Evolutionary conservation across 306 rosid genomes (phyloP), one percentile per base, ranked within the genome.

Genomic region (Gastrolobium bilobum): DNA sequence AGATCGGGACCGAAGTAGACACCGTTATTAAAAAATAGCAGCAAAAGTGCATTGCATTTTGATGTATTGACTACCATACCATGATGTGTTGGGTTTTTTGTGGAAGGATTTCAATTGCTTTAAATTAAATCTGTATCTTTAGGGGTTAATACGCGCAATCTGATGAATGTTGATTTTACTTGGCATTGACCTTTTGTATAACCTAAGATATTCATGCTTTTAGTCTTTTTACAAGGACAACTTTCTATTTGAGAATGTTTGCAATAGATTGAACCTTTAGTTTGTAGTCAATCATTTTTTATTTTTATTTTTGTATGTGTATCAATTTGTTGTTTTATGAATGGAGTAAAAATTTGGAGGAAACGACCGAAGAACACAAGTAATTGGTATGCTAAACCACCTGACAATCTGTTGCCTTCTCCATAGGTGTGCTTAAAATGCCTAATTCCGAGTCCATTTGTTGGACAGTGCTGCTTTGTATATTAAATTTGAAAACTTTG

Each of bases 1-100:
- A 60, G 98, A 89, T 9, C 84, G 89, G 84, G 97, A 89, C 66
- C 75, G 89, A 64, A 82, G 57, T 67, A 87, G 96, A 82, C 89
- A 88, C 82, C 91, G 91, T 11, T 65, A 93, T 71, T 89, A 85
- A 91, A 57, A 20, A 33, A 14, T 66, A 39, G 77, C 79, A 14
- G 69, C 69, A 57, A 4, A 38, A 73, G 35, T 79, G 71, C 38
- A 31, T 78, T 73, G 26, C 26, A 20, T 20, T 20, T 40, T 30
- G 35, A 75, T 74, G 58, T 72, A 53, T 78, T 73, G 75, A 8
- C 78, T 64, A 34, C n/a, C 79, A 20, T 20, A 34, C n/a, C 11
- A 26, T 72, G 47, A 56, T 76, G 35, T 78, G 71, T 78, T 61
- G 47, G 71, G 47, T 43, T 59, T 40, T 84, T 70, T 62, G 66